Evolutionary conservation across 75 land plant genomes (phyloP).

Genomic region (Pinus taeda): DNA sequence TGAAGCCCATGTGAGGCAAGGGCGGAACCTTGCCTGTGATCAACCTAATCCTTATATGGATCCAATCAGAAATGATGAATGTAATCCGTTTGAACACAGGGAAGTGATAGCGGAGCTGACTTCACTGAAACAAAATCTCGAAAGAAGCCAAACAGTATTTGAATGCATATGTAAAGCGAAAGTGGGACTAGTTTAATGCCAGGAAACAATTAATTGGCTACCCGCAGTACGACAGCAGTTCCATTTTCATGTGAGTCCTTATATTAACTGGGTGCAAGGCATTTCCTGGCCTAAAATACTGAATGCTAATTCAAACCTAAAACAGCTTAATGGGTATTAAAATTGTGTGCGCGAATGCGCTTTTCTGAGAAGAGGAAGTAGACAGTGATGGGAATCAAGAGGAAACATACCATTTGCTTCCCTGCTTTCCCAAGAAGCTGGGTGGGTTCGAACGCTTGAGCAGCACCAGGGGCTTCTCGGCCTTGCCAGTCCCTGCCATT

Average conservation of each 20-base stretch:
- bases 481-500: conserved; percentile 5
- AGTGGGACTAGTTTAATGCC: not conserved
- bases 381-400: not conserved
- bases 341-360: not conserved
- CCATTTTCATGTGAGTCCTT: not conserved
- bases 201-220: not conserved
- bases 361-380: not conserved
- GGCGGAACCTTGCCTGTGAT: not conserved
- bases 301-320: not conserved
- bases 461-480: conserved; percentile 5
- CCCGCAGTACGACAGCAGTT: not conserved
- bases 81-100: not conserved
- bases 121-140: not conserved
- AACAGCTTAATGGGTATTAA: not conserved
- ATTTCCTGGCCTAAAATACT: not conserved
- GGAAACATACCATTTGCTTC: conserved; percentile 3
- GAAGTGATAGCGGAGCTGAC: not conserved
- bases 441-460: conserved; percentile 7
- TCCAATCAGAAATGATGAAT: not conserved
- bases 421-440: not conserved
- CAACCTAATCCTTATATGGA: not conserved
- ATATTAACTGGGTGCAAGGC: not conserved
- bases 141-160: not conserved
- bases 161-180: not conserved
- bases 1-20: not conserved